Conservation (phyloP, 2,329 filamentous ascomycete species). For the Diatrype stigma region DNA sequence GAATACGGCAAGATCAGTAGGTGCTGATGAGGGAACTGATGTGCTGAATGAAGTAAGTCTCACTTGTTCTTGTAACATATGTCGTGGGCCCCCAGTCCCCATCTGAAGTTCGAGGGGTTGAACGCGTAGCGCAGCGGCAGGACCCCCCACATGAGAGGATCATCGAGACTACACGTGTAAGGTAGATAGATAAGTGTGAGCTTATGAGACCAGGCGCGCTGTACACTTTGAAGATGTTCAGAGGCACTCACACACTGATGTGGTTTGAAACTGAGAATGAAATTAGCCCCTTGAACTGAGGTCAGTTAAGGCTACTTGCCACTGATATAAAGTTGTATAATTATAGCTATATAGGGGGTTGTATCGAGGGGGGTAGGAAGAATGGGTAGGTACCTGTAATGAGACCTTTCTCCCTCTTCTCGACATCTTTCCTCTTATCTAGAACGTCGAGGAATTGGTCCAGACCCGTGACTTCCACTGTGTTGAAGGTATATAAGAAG, state of each 20-base stretch:
- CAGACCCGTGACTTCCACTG: constrained; percentile 71
- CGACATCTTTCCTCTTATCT: constrained; percentile 65
- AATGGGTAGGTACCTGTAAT: constrained; percentile 63
- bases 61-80: constrained; percentile 90
- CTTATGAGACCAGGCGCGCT: constrained; percentile 18
- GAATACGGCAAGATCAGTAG: neutral
- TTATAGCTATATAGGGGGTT: no score
- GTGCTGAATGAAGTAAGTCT: constrained; percentile 15
- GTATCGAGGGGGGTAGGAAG: constrained; percentile 1
- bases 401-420: constrained; percentile 67
- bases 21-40: neutral
- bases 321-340: no score
- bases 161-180: constrained; percentile 71
- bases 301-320: no score
- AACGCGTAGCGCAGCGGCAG: constrained; percentile 72
- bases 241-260: constrained; percentile 71
- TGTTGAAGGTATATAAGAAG: constrained; percentile 73
- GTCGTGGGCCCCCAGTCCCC: constrained; percentile 89
- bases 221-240: constrained; percentile 11
- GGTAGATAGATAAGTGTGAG: neutral
- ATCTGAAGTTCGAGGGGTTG: constrained; percentile 72
- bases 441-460: constrained; percentile 71
- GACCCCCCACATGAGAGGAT: constrained; percentile 90
- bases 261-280: constrained; percentile 72
- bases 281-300: constrained; percentile 8